Evolutionary conservation across 176 grass and related monocot species (phyloP), one percentile per base, ranked within the genome.

Genomic region (Themeda triandra): DNA sequence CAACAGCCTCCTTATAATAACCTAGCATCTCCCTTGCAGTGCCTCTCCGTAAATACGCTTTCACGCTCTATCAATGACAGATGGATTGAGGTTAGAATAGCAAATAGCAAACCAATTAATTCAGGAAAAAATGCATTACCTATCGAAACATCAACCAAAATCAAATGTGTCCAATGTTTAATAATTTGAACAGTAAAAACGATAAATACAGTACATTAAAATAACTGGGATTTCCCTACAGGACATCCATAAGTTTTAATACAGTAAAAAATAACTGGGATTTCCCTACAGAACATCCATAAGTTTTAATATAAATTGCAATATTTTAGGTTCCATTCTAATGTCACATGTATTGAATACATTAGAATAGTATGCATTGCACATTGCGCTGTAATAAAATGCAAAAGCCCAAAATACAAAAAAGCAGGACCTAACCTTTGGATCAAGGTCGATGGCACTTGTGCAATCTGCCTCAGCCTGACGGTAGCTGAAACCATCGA

Each of bases 21-120:
- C 93, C 90, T 83, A 99, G 77, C 91, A 96, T 96, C 88, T 99
- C 93, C 79, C 93, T 90, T 84, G 97, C 93, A 2, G 93, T 96
- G 48, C 97, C 97, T 89, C 93, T 94, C 54, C 97, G 90, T 23
- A 96, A 80, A 78, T 99, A 99, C 87, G 97, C 97, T 92, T 99
- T 99, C 35, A 99, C 92, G 79, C 81, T 96, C 93, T 99, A 63
- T 53, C 81, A 65, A 60, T 21, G 18, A 85, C 5, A 82, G 53
- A 59, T 12, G 25, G 48, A 79, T 66, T 29, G 31, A 32, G 8
- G 17, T 77, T 62, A 66, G 2, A 73, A 72, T 5, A 60, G 18
- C 13, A 78, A 66, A 63, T 29, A 77, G 2, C 19, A 13, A 53
- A 10, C 36, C 25, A 45, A 51, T 21, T 23, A 65, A 23, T 66